These are phyloP conservation scores for Ophiocordyceps sinensis DNA, from an alignment of 2,329 filamentous ascomycete genomes.

Conservation along the genomic window DNA sequence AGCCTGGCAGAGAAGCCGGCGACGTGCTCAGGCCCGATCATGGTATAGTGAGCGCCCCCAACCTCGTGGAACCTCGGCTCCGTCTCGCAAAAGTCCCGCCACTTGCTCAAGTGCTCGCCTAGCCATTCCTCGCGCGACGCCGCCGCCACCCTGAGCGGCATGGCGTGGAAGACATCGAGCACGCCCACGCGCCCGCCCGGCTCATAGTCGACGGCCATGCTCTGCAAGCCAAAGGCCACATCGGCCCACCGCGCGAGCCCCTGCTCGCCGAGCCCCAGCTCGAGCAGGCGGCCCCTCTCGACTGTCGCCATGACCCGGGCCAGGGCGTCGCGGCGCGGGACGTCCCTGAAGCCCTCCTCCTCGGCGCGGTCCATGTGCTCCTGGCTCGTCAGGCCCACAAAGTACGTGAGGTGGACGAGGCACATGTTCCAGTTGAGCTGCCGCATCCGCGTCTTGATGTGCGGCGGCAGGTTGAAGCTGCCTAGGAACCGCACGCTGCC, in stretches of 20 bases:
- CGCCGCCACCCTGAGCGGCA: background rate
- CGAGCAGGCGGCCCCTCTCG: slow-evolving; percentile 10
- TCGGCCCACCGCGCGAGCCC: slow-evolving; percentile 19
- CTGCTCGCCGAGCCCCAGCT: slow-evolving; percentile 15
- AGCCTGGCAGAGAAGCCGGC: background rate
- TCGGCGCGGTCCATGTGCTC: slow-evolving; percentile 4
- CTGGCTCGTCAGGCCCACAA: slow-evolving; percentile 23
- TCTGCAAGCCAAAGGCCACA: slow-evolving; percentile 16
- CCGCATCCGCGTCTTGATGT: slow-evolving; percentile 26
- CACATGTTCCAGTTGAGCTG: slow-evolving; percentile 22
- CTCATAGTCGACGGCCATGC: slow-evolving; percentile 25
- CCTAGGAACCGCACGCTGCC: slow-evolving; percentile 27
- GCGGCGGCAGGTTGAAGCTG: slow-evolving; percentile 26
- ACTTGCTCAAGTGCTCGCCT: slow-evolving; percentile 1
- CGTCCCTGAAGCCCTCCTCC: background rate
- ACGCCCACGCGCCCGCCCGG: background rate
- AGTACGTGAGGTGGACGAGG: slow-evolving; percentile 24
- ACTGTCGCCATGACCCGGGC: slow-evolving; percentile 9
- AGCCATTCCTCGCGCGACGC: slow-evolving; percentile 2
- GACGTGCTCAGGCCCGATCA: background rate
- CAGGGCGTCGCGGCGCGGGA: slow-evolving; percentile 1
- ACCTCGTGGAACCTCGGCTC: slow-evolving; percentile 2
- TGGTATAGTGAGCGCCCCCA: slow-evolving; percentile 3
- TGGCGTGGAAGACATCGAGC: slow-evolving; percentile 2
- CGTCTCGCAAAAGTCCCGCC: background rate